Percentiles rank a stretch among this genome's conserved stretches.
Conservation (phyloP, 768 basidiomycete genomes). For the Royoungia palumana region DNA sequence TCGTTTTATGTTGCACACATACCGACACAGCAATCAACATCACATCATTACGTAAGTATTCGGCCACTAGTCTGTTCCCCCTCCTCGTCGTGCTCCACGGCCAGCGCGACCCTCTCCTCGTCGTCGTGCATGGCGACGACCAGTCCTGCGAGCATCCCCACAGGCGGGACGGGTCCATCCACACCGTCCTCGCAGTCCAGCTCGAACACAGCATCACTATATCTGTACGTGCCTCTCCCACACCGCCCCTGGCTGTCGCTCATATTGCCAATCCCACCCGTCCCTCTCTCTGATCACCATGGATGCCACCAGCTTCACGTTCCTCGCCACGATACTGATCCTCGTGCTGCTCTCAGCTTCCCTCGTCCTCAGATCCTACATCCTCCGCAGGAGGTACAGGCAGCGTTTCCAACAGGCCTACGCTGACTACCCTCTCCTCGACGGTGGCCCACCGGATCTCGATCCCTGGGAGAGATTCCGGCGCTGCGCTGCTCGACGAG, state of each 20-base stretch:
- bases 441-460: background rate
- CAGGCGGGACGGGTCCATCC: background rate
- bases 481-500: constrained; percentile 2
- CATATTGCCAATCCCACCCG: background rate
- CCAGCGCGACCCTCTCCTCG: background rate
- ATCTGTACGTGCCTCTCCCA: constrained; percentile 24
- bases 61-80: background rate
- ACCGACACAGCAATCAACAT: constrained; percentile 18
- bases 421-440: constrained; percentile 36
- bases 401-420: constrained; percentile 52
- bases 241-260: constrained; percentile 11
- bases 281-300: constrained; percentile 7
- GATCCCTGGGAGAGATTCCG: background rate
- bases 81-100: background rate
- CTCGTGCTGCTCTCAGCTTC: constrained; percentile 62
- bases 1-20: constrained; percentile 13
- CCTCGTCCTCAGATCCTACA: constrained; percentile 61
- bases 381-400: constrained; percentile 57
- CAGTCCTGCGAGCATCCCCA: background rate
- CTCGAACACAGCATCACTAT: constrained; percentile 23
- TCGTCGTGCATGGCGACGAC: constrained; percentile 17
- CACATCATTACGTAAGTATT: constrained; percentile 18
- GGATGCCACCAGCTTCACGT: constrained; percentile 53
- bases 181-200: constrained; percentile 1
- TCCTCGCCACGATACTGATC: constrained; percentile 67